A percentile compares a stretch with the other conserved stretches of the same genome.
Conservation (phyloP, 2,329 filamentous ascomycete genomes). For the Colletotrichum neosansevieriae region DNA sequence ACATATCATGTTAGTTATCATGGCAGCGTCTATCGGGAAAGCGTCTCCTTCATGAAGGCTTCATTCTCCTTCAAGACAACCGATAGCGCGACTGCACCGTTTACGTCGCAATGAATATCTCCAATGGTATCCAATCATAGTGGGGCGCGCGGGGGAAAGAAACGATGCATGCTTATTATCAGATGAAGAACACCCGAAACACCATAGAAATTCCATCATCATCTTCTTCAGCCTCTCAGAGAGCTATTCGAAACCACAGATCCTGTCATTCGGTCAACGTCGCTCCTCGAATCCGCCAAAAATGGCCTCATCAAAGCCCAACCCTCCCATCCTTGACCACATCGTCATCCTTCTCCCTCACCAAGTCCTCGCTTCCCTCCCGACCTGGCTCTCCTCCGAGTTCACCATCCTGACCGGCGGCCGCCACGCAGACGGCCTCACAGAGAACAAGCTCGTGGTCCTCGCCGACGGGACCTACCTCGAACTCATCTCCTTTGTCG, state of each 20-base stretch:
- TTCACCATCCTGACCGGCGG: conserved; percentile 73
- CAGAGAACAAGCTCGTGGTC: conserved; percentile 72
- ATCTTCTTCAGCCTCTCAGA: no score
- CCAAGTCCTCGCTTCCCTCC: conserved; percentile 58
- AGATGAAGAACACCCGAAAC: not conserved
- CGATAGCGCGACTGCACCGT: conserved; percentile 22
- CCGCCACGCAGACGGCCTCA: conserved; percentile 69
- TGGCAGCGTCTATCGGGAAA: not conserved
- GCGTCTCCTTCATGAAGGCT: not conserved
- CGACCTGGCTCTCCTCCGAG: conserved; percentile 61
- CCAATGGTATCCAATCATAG: conserved; percentile 38
- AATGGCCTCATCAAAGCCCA: conserved; percentile 26
- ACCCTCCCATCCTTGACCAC: conserved; percentile 65
- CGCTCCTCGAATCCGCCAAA: not conserved
- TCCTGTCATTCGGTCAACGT: not conserved
- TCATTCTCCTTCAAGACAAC: not conserved
- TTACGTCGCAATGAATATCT: conserved; percentile 27
- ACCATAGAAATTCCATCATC: not conserved
- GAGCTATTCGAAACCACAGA: not conserved
- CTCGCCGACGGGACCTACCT: conserved; percentile 75
- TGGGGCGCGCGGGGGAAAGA: conserved; percentile 36
- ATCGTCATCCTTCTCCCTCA: conserved; percentile 73
- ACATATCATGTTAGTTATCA: not conserved
- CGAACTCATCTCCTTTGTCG: conserved; percentile 73
- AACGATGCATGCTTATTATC: conserved; percentile 14